phyloP scores from a whole-genome alignment of 2,329 filamentous ascomycete genomes.

The Pseudogymnoascus sp. region DNA sequence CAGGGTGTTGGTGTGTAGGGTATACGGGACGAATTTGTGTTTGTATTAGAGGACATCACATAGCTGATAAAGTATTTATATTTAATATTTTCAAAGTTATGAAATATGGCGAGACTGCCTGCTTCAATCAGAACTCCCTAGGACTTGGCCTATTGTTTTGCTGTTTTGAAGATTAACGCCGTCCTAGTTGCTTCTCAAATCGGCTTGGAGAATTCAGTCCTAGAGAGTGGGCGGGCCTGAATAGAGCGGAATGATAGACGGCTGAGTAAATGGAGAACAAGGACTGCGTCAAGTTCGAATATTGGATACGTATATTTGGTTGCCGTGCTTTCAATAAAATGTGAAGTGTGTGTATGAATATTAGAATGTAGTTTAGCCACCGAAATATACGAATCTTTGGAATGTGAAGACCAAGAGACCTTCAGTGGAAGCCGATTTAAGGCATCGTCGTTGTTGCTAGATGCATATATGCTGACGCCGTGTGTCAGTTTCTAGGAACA shows the following conservation, averaged over 20 bases:
- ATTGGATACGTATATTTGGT: neutral
- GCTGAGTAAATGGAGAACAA: neutral
- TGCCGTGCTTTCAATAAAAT: neutral
- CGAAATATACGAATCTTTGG: neutral
- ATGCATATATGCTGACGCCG: neutral
- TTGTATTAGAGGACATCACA: neutral
- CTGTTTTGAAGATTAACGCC: neutral
- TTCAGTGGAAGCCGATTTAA: neutral
- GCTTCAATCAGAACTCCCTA: neutral
- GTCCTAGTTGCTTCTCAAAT: neutral
- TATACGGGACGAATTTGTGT: neutral
- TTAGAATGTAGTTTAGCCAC: neutral
- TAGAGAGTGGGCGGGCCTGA: neutral
- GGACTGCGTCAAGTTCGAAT: neutral
- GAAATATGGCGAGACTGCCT: neutral
- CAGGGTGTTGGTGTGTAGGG: neutral
- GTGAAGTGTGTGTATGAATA: neutral
- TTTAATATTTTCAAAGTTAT: neutral
- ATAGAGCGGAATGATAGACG: neutral
- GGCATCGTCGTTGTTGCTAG: neutral
- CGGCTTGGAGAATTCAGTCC: too few species aligned
- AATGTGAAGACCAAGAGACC: neutral
- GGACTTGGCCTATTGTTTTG: too few species aligned
- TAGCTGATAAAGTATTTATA: neutral
- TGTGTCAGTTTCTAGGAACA: neutral